These are phyloP conservation scores for Diutina neorugosa DNA, from an alignment of 1,139 yeast species.

Conservation along the genomic window DNA sequence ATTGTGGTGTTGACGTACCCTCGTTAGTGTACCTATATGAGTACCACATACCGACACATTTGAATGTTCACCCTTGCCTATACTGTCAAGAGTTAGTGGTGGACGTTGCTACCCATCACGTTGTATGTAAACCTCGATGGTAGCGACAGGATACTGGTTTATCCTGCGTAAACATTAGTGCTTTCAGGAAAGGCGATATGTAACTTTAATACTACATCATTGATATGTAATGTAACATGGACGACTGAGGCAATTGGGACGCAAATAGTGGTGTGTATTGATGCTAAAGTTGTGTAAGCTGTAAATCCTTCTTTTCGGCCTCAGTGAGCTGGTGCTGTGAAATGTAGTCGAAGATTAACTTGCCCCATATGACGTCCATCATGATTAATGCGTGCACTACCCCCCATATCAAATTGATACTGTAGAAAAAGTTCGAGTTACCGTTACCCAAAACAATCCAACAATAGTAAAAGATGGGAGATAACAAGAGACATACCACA, in stretches of 20 bases:
- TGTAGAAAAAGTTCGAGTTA: constrained; percentile 90
- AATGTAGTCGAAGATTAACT: constrained; percentile 59
- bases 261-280: neutral
- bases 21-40: neutral
- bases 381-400: constrained; percentile 57
- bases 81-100: neutral
- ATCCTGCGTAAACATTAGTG: neutral
- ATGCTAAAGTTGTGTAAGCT: constrained; percentile 2
- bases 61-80: constrained; percentile 1
- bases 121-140: neutral
- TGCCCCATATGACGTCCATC: constrained; percentile 77
- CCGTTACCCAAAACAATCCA: constrained; percentile 96
- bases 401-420: constrained; percentile 76
- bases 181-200: neutral
- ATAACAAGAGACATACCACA: constrained; percentile 31
- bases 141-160: neutral
- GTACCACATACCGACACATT: neutral
- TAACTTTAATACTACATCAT: neutral
- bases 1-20: neutral
- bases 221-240: neutral
- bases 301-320: neutral
- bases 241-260: neutral
- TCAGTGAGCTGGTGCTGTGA: neutral
- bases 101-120: neutral
- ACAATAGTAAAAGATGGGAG: constrained; percentile 85